Percentiles rank a stretch among this genome's conserved stretches.
These are phyloP conservation scores for Oryza officinalis DNA, from an alignment of 176 grass and related monocot species.

Conservation along the genomic window DNA sequence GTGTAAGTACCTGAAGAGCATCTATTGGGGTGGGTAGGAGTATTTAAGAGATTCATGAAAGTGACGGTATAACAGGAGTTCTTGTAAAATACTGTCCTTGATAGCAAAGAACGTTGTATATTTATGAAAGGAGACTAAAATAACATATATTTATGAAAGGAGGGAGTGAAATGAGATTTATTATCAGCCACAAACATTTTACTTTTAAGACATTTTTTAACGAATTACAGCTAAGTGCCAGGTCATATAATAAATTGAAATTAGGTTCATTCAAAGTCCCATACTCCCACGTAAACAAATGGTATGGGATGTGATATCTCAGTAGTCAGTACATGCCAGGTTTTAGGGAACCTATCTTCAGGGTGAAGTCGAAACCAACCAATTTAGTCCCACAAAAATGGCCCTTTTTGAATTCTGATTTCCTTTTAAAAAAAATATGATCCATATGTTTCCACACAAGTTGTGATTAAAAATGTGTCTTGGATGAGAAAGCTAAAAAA, in stretches of 20 bases:
- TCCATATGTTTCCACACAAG: not conserved
- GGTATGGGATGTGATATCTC: not conserved
- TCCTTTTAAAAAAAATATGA: not conserved
- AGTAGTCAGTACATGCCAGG: not conserved
- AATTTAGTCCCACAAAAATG: not conserved
- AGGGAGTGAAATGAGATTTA: not conserved
- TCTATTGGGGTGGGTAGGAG: not conserved
- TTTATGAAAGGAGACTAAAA: not conserved
- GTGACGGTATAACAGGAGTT: not conserved
- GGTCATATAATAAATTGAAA: not conserved
- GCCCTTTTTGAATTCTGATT: not conserved
- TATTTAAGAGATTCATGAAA: not conserved
- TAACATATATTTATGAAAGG: not conserved
- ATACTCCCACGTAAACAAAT: constrained; percentile 4
- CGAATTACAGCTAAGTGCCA: not conserved
- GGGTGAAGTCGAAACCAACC: not conserved
- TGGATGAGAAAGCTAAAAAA: not conserved
- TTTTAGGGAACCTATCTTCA: not conserved
- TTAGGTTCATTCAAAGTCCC: not conserved
- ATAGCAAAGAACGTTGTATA: not conserved
- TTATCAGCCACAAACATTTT: not conserved
- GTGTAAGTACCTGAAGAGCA: not conserved
- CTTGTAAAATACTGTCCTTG: not conserved
- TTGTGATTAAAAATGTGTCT: not conserved
- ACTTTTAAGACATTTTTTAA: constrained; percentile 19